These are phyloP conservation scores for Fraxinus floribunda DNA, from an alignment of 305 asterid genomes.

Conservation along the genomic window DNA sequence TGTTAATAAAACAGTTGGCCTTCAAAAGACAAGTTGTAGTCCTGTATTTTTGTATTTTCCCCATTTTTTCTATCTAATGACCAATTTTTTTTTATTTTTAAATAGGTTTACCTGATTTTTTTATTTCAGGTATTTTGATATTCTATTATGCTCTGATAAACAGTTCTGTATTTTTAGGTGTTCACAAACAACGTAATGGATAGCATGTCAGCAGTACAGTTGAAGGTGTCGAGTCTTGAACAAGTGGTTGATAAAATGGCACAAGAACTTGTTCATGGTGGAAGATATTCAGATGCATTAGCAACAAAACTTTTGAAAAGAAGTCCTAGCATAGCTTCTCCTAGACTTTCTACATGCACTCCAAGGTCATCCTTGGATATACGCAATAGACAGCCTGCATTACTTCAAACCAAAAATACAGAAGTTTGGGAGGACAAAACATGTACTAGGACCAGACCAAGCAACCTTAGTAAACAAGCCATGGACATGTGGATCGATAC, in stretches of 20 bases:
- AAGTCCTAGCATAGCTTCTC: constrained; percentile 61
- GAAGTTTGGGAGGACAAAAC: constrained; percentile 53
- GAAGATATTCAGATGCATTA: constrained; percentile 47
- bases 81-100: background rate
- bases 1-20: background rate
- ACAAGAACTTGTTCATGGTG: constrained; percentile 55
- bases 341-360: constrained; percentile 72
- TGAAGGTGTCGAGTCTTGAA: constrained; percentile 81
- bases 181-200: constrained; percentile 67
- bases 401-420: constrained; percentile 42
- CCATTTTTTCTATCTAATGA: background rate
- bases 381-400: constrained; percentile 46
- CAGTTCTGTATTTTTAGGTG: constrained; percentile 40
- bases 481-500: constrained; percentile 56
- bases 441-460: constrained; percentile 49
- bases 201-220: constrained; percentile 73
- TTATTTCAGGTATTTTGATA: constrained; percentile 7
- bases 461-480: constrained; percentile 47
- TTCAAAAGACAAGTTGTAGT: constrained; percentile 14
- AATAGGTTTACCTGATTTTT: background rate
- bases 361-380: constrained; percentile 74
- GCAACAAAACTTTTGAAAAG: constrained; percentile 51
- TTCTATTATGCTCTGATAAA: constrained; percentile 1
- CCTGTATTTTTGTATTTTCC: constrained; percentile 4
- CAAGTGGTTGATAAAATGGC: constrained; percentile 68